Base-by-base conservation (phyloP, 192 early-diverging fungal species). In the Rhizophagus clarus region DNA sequence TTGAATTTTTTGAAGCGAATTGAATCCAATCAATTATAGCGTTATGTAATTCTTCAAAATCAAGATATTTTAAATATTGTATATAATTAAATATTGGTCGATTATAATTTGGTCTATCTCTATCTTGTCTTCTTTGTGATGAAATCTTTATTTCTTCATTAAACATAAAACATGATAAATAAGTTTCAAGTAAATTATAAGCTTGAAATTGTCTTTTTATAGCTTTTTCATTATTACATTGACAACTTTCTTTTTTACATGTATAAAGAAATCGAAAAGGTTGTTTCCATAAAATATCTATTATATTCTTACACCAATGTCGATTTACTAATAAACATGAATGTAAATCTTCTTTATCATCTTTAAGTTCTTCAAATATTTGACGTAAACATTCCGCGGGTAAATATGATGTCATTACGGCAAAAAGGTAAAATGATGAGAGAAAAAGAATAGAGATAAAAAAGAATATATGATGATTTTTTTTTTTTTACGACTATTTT, bases 181-280 rank as follows among this genome's bases (percentile, higher is more conserved):
- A 67, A 20, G 31, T 67, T 67, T 15, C 15, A 67, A 67, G 26
- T 7, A 67, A 31, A 32, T 31, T 32, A 17, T 26, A 9, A 5
- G 66, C 66, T 32, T 31, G 40, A 42, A 10, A 42, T 42, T 42
- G 40, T 42, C 40, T 42, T 42, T 42, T 42, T 32, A 2, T 67
- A 28, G 11, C 8, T 32, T 31, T 31, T 32, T 32, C 28, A 17
- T 62, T 26, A 62, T 3, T 22, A 62, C 9, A 26, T 62, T 62
- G 40, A 42, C 40, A 42, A 42, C 9, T 62, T 62, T 62, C 26
- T 22, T 24, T 26, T 67, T 31, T 67, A 20, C 20, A 47, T n/a
- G 34, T 26, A 51, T 49, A 22, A 17, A 72, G 31, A 28, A 72
- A 72, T 72, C 40, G 14, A 72, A 72, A 72, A 26, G 71, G 71